Evolutionary conservation across 441 rosid species (phyloP), one percentile per base, ranked within the genome.

Genomic region (Breynia disticha): DNA sequence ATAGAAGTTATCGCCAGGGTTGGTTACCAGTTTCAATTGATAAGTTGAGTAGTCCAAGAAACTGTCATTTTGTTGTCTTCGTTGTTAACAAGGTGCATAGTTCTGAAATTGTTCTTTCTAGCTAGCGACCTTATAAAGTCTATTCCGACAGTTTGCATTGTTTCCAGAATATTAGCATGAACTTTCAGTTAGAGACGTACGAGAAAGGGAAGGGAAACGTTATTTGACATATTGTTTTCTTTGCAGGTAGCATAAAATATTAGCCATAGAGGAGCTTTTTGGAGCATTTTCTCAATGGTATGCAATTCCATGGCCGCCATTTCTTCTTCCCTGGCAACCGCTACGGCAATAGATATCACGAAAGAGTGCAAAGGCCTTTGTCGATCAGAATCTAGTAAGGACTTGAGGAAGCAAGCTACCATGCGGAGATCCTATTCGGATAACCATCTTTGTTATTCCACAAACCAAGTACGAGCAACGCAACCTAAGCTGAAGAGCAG

Each of bases 391-490:
- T 84, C 89, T 0, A 51, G 76, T 53, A 76, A 68, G 28, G 79
- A 81, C 51, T 77, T 84, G 42, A 53, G 62, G 17, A 76, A 68
- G 16, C 64, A 61, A 67, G 54, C 70, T 3, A 54, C 65, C 14
- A 71, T 90, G 46, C 67, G 57, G 16, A 73, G 95, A 67, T 87
- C 90, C 8, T 59, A 54, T 50, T 90, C 94, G 0, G 90, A 87
- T 28, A 78, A 76, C 58, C 90, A 79, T 53, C 75, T 90, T 48
- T 85, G 78, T 61, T 55, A 56, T 51, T 65, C 79, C 15, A 50
- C 28, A 24, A 74, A 70, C 54, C 67, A 77, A 4, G n/a, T 65
- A 55, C 79, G 18, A 2, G 35, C 83, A 0, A 39, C 68, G 14
- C 65, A 61, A 56, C 77, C 86, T 28, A 76, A 77, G 52, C 63